Conservation (phyloP, 805 yeast species). For the Metschnikowia proteae region DNA sequence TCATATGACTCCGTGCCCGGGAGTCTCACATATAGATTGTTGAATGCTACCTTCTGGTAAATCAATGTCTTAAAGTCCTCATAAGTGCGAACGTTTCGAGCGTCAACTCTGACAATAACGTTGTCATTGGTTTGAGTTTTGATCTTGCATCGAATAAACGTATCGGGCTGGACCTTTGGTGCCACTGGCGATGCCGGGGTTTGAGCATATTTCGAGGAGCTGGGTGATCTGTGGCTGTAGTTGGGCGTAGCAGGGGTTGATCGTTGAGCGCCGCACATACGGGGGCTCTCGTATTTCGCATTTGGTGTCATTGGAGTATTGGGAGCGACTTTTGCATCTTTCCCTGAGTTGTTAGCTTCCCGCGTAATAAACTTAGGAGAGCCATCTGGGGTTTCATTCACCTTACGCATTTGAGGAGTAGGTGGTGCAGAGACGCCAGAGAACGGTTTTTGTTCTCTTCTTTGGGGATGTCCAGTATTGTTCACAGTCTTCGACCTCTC, state of each 20-base stretch:
- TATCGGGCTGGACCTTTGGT: slow-evolving; percentile 1
- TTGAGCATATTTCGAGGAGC: not conserved
- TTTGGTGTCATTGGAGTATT: not conserved
- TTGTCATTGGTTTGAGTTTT: slow-evolving; percentile 26
- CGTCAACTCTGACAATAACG: slow-evolving; percentile 24
- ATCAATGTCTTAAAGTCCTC: slow-evolving; percentile 25
- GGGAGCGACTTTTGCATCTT: not conserved
- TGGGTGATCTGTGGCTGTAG: not conserved
- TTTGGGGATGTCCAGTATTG: slow-evolving; percentile 1
- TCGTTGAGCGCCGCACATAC: not conserved
- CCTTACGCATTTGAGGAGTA: slow-evolving; percentile 1
- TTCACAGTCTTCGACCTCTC: slow-evolving; percentile 9
- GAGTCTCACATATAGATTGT: slow-evolving; percentile 25
- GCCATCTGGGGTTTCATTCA: not conserved
- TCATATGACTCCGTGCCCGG: slow-evolving; percentile 23
- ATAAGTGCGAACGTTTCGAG: slow-evolving; percentile 9
- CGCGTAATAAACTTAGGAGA: not conserved
- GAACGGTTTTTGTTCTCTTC: not conserved
- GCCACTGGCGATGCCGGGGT: slow-evolving; percentile 2
- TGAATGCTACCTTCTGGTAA: slow-evolving; percentile 23
- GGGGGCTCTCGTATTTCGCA: not conserved
- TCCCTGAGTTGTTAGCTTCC: not conserved
- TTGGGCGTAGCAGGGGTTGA: not conserved
- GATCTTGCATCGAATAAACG: slow-evolving; percentile 25
- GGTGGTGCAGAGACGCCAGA: slow-evolving; percentile 1